These are phyloP conservation scores for Colletotrichum brevisporum DNA, from an alignment of 2,329 filamentous ascomycete species.

Conservation along the genomic window DNA sequence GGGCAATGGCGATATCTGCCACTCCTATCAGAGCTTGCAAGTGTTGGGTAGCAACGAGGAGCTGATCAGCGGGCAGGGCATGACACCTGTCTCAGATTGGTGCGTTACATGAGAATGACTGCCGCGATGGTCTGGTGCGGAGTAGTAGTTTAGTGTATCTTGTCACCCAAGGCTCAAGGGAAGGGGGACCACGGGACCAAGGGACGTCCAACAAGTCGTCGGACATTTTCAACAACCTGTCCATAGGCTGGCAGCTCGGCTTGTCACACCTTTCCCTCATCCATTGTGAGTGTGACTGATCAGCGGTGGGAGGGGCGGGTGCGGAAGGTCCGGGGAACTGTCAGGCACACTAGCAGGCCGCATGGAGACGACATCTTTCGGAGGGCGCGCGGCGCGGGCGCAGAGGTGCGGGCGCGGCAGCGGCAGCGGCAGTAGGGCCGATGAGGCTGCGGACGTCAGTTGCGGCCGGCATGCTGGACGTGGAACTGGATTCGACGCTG, in stretches of 20 bases:
- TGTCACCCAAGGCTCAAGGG: no score
- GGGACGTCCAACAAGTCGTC: not conserved
- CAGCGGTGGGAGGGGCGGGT: constrained; percentile 11
- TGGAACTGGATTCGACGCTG: no score
- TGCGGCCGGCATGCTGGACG: not conserved
- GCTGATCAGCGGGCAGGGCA: constrained; percentile 9
- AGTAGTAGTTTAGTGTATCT: no score
- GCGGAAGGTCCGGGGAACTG: constrained; percentile 16
- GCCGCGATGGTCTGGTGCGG: not conserved
- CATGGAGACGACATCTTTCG: constrained; percentile 4
- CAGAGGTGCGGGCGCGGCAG: constrained; percentile 33
- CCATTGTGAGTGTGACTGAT: not conserved
- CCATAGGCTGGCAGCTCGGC: not conserved
- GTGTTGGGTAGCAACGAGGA: constrained; percentile 3
- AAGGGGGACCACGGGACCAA: no score
- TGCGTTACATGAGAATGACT: constrained; percentile 21
- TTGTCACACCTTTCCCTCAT: constrained; percentile 2
- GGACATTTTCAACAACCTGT: not conserved
- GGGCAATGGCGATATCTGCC: constrained; percentile 34
- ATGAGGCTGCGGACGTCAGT: constrained; percentile 16
- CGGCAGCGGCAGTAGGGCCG: constrained; percentile 31
- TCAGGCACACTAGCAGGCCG: not conserved
- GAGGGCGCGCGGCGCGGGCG: constrained; percentile 33
- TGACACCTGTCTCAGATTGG: constrained; percentile 32
- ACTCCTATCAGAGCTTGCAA: constrained; percentile 13